Evolutionary conservation across 164 flowering plant species (phyloP), one percentile per base, ranked within the genome.

Genomic region (Echeveria elegans): DNA sequence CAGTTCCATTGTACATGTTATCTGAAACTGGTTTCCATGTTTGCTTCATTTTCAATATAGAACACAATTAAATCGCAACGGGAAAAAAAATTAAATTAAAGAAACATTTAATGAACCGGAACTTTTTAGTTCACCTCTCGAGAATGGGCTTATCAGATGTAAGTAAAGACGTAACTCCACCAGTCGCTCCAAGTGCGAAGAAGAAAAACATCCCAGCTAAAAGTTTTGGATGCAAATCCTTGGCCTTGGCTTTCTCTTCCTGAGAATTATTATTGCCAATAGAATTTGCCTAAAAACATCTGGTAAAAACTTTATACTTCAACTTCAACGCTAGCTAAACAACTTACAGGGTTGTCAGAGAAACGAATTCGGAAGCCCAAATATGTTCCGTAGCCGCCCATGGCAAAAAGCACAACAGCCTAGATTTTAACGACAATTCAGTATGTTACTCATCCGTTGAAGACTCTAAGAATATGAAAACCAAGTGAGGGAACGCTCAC

Each of bases 301-400:
- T 32, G 12, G 37, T 6, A 5, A 28, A 26, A 28, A 60, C 0
- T 5, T 29, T 59, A 32, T 4, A 15, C 37, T 12, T 1, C 65
- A 31, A 30, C 36, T 29, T 28, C 19, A 62, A 19, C 19, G 12
- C 18, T 34, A 19, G n/a, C n/a, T 6, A 40, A 28, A 11, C n/a
- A 41, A 64, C 83, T 70, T 77, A 92, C 98, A 83, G 77, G 73
- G 72, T 88, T 82, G 69, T 90, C 85, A 2, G 98, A 90, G 69
- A 70, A 83, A 5, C 86, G 82, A 19, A 90, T 90, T 8, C 94
- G 80, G 72, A 86, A 93, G 26, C 97, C 96, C 53, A 93, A 76
- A 74, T 93, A 93, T 23, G 98, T 85, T 74, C 97, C 96, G 72
- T 93, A 90, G 47, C 98, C 98, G 34, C 98, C 98, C 98, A 93